Base-by-base conservation (phyloP, 352 stramenopile genomes). In the Pythium scleroteichum region DNA sequence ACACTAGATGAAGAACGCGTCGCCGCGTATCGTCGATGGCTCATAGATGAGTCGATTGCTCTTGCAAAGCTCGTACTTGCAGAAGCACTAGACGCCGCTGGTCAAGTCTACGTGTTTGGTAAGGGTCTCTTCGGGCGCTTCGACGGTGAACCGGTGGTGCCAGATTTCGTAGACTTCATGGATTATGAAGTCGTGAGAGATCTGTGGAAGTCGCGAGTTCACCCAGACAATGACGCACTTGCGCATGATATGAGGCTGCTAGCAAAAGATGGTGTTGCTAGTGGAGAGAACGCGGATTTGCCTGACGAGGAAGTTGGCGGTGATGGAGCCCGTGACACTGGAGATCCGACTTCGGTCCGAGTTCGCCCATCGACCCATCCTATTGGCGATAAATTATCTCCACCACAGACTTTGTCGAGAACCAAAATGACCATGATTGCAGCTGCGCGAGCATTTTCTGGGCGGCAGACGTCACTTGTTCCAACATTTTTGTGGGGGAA, bases 21-120 rank as follows among this genome's bases (percentile, higher is more conserved):
- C 19, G 72, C 72, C 4, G 53, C 47, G 4, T 68, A 87, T 29
- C 63, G 84, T 2, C 67, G 81, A 7, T 64, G 74, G 19, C 56
- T 92, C 0, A 71, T 90, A 2, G 63, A 73, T 3, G 76, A 90
- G 58, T 77, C 82, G 0, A 60, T 74, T 13, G 40, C 76, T 7
- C 66, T 88, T 8, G 69, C 84, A 0, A 71, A 64, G 3, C 60
- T 84, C 0, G 57, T 78, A 10, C 60, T 94, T 5, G 47, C 64
- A 0, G 78, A 90, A 8, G 82, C 85, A 0, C 53, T 94, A 9
- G 85, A 94, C 66, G 82, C 79, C 20, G 80, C 82, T 12, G 85
- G 85, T 0, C 85, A 94, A 24, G 85, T 94, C 0, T 94, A 94
- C 41, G 63, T 89, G 22, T 92, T 94, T 33, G 82, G 85, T 3